Conservation (phyloP, 495 filamentous ascomycete genomes). For the Lichenothelia convexa region DNA sequence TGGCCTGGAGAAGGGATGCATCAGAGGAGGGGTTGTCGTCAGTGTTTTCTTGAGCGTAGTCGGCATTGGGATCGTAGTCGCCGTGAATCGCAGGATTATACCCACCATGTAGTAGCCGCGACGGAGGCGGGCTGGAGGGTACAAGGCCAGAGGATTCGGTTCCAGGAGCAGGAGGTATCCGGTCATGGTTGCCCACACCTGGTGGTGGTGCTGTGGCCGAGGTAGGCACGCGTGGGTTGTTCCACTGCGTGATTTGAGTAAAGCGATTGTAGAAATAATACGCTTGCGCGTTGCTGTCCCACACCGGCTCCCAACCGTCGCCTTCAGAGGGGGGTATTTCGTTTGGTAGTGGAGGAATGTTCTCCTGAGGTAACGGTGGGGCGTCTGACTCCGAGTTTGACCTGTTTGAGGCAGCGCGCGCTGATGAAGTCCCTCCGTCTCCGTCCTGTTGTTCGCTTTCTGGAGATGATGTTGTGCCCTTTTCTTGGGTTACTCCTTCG, state of each 20-base stretch:
- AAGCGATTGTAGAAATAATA: conserved; percentile 88
- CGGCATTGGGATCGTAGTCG: conserved; percentile 81
- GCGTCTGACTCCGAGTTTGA: too few relatives aligned
- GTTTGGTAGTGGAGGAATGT: not conserved
- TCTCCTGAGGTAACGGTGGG: not conserved
- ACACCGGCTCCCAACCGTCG: conserved; percentile 83
- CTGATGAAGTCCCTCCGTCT: too few relatives aligned
- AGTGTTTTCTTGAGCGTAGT: conserved; percentile 44
- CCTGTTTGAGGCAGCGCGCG: too few relatives aligned
- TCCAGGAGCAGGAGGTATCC: not conserved
- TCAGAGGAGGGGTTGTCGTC: conserved; percentile 18
- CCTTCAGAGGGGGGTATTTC: conserved; percentile 3
- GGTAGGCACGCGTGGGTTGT: conserved; percentile 60
- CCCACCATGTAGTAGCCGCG: conserved; percentile 33
- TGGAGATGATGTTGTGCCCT: too few relatives aligned
- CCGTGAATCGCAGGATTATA: conserved; percentile 96
- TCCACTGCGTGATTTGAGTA: conserved; percentile 61
- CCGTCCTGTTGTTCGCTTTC: too few relatives aligned
- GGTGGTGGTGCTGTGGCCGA: conserved; percentile 4
- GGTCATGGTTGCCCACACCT: conserved; percentile 14
- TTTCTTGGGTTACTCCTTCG: too few relatives aligned
- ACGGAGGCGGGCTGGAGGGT: not conserved
- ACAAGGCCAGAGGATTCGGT: not conserved
- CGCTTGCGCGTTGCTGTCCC: conserved; percentile 49
- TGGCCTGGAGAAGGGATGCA: conserved; percentile 15